Base-by-base conservation (phyloP, 768 basidiomycete genomes). In the Leccinum ochraceum region DNA sequence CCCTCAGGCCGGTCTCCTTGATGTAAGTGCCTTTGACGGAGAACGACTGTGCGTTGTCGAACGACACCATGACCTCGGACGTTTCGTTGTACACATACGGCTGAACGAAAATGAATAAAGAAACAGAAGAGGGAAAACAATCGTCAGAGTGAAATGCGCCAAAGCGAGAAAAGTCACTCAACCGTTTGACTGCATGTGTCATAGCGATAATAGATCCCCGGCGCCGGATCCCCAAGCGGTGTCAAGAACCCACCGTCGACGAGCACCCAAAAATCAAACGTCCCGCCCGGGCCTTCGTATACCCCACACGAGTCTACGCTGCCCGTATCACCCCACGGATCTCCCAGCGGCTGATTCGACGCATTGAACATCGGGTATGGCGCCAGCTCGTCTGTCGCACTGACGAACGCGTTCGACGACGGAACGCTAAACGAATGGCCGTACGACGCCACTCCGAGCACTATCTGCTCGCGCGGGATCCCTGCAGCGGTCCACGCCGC, bases 381-480 rank as follows among this genome's bases (percentile, higher is more conserved):
- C 13, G 68, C 73, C 5, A 88, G 71, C 13, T 68, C 68, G 16
- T 68, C 75, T 3, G 61, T 50, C 17, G 79, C 75, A n/a, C 67
- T 68, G 2, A 68, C 62, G 60, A 81, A 66, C 0, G 84, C 84
- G 36, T 75, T 64, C 8, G 60, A 64, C 3, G 69, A 44, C 7
- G 80, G 68, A 37, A 83, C 79, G 14, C 60, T 63, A 77, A 80
- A 46, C 9, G 91, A 86, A 71, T 92, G 91, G 0, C 93, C 94
- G 73, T 92, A 95, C 3, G 87, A 74, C 6, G 93, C 84, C 1
- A 95, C 85, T 49, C 92, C 94, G 7, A 98, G 83, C 11, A 94
- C 84, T 57, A 95, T 89, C 76, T 88, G 72, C 60, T 63, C 3
- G 20, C 74, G 71, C 1, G 93, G 91, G 67, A 97, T 87, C 4